A percentile compares a stretch with the other conserved stretches of the same genome.
Conservation (phyloP, 352 stramenopile genomes). For the Phytophthora aleatoria region DNA sequence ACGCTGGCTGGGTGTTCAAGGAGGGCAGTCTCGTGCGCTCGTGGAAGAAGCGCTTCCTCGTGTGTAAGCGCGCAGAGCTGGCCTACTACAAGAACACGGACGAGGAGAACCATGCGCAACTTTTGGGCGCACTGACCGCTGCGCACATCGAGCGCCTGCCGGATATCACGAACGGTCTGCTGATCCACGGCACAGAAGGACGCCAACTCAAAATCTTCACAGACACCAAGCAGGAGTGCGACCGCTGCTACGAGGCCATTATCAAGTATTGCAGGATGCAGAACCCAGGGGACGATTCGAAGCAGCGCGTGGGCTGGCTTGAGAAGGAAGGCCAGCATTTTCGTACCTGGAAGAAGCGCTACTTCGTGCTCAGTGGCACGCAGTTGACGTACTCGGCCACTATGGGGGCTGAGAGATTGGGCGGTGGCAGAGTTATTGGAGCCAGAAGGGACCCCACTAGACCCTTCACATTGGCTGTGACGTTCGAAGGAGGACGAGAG, state of each 20-base stretch:
- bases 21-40: constrained; percentile 79
- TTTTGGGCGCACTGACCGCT: constrained; percentile 73
- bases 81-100: constrained; percentile 85
- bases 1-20: constrained; percentile 81
- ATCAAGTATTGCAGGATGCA: constrained; percentile 50
- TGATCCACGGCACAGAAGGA: constrained; percentile 66
- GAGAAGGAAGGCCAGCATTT: constrained; percentile 76
- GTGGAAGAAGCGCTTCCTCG: constrained; percentile 87
- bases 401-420: constrained; percentile 53
- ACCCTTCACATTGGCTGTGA: constrained; percentile 64
- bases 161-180: constrained; percentile 78
- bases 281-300: constrained; percentile 22
- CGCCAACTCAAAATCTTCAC: constrained; percentile 84
- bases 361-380: constrained; percentile 69
- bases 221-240: constrained; percentile 69
- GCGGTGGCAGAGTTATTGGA: constrained; percentile 57
- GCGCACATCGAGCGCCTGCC: constrained; percentile 62
- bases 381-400: constrained; percentile 68
- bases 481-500: constrained; percentile 67
- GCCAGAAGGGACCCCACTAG: constrained; percentile 60
- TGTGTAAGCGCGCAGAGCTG: constrained; percentile 74
- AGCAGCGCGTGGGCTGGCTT: constrained; percentile 61
- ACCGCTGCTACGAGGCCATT: constrained; percentile 78
- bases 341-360: constrained; percentile 74
- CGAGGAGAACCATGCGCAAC: constrained; percentile 65